phyloP scores from a whole-genome alignment of 2,329 filamentous ascomycete genomes.

The Cryphonectria nitschkei region DNA sequence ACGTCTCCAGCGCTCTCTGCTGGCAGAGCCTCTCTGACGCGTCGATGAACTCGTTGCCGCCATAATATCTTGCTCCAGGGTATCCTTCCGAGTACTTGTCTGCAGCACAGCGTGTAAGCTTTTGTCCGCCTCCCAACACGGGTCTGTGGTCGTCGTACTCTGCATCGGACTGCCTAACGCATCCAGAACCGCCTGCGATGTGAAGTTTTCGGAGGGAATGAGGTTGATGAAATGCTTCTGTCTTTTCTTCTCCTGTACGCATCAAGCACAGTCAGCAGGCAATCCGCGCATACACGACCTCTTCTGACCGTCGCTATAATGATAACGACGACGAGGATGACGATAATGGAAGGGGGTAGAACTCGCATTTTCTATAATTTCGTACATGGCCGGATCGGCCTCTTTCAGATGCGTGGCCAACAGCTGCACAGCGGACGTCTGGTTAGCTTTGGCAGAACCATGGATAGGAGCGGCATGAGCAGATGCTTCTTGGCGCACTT shows the following conservation, averaged over 20 bases:
- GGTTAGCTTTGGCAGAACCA: slow-evolving; percentile 26
- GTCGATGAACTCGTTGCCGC: slow-evolving; percentile 95
- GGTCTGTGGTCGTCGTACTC: slow-evolving; percentile 54
- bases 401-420: slow-evolving; percentile 79
- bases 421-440: slow-evolving; percentile 56
- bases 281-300: background rate
- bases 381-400: slow-evolving; percentile 83
- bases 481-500: slow-evolving; percentile 46
- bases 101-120: slow-evolving; percentile 44
- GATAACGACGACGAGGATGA: too few species aligned
- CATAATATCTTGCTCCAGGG: slow-evolving; percentile 93
- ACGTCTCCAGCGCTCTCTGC: slow-evolving; percentile 84
- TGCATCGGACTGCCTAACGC: slow-evolving; percentile 94
- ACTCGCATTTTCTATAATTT: slow-evolving; percentile 85
- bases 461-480: slow-evolving; percentile 22
- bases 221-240: slow-evolving; percentile 99
- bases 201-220: slow-evolving; percentile 95
- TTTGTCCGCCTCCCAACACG: slow-evolving; percentile 21
- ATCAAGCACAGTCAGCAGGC: slow-evolving; percentile 10
- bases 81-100: slow-evolving; percentile 99
- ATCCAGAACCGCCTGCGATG: slow-evolving; percentile 89
- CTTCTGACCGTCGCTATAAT: background rate
- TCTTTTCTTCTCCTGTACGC: slow-evolving; percentile 82
- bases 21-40: slow-evolving; percentile 88
- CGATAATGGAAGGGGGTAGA: background rate